Evolutionary conservation across 768 basidiomycete species (phyloP).

Genomic region (Lactifluus subvellereus): DNA sequence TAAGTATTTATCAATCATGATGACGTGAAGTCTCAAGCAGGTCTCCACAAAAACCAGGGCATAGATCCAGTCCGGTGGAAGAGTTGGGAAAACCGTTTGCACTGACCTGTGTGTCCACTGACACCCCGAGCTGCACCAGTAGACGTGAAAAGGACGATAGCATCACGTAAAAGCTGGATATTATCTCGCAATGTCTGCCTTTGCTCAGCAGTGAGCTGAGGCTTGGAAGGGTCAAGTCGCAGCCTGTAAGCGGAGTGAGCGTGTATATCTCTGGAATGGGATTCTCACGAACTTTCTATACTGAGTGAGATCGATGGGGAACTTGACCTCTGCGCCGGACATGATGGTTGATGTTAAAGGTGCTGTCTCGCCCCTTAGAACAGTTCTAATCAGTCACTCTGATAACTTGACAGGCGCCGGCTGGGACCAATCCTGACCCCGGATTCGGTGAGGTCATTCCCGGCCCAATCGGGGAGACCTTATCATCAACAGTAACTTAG

Average conservation of each 20-base stretch:
- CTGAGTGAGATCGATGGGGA: constrained; percentile 22
- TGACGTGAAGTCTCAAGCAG: background rate
- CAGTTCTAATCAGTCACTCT: background rate
- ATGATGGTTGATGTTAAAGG: constrained; percentile 18
- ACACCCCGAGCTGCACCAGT: constrained; percentile 82
- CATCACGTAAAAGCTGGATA: constrained; percentile 79
- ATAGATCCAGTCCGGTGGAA: background rate
- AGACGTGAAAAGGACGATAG: constrained; percentile 80
- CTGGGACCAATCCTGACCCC: too few species aligned
- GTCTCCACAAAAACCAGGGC: background rate
- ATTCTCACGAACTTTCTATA: constrained; percentile 18
- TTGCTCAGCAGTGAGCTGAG: constrained; percentile 58
- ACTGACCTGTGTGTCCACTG: constrained; percentile 73
- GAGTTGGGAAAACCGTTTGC: background rate
- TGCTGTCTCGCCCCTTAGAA: background rate
- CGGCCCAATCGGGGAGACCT: background rate
- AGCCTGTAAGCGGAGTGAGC: constrained; percentile 40
- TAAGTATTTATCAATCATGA: background rate
- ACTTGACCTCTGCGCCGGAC: constrained; percentile 14
- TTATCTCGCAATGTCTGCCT: constrained; percentile 54
- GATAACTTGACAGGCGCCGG: background rate
- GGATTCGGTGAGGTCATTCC: background rate
- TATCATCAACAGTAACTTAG: too few species aligned
- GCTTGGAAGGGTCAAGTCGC: constrained; percentile 63
- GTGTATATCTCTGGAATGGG: too few species aligned